Conservation (phyloP, 176 grass and related monocot species). For the Urochloa ruziziensis region DNA sequence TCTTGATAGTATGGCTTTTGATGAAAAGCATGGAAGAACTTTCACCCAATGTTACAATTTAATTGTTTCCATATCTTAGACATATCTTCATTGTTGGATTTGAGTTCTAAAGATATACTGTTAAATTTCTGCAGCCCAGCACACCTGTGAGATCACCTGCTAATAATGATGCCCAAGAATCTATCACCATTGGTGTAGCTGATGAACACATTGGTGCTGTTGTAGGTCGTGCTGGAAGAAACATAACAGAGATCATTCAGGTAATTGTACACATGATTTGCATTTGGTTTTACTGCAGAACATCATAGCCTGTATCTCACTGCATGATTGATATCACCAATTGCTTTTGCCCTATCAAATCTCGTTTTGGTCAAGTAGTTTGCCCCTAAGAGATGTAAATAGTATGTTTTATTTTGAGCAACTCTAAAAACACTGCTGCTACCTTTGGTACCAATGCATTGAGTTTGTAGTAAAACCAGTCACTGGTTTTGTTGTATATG, state of each 20-base stretch:
- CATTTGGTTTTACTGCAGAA: not conserved
- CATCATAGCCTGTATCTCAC: not conserved
- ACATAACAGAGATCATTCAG: constrained; percentile 89
- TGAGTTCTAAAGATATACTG: constrained; percentile 17
- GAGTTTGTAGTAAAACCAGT: not conserved
- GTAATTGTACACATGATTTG: constrained; percentile 13
- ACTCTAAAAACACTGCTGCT: not conserved
- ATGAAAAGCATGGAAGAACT: not conserved
- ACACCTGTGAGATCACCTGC: constrained; percentile 41
- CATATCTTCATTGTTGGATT: not conserved
- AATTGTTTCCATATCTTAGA: not conserved
- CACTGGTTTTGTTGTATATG: constrained; percentile 1
- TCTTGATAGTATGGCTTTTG: not conserved
- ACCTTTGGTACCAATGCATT: not conserved
- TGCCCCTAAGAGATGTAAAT: not conserved
- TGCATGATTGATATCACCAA: not conserved
- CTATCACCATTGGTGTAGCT: constrained; percentile 73
- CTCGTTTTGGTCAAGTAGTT: not conserved
- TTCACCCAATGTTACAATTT: not conserved
- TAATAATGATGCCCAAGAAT: constrained; percentile 52
- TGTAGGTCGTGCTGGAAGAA: constrained; percentile 78
- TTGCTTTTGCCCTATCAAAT: not conserved
- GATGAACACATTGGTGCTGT: constrained; percentile 93
- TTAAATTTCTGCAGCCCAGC: constrained; percentile 41
- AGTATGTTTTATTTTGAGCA: not conserved